These are phyloP conservation scores for Cystobasidium slooffiae DNA, from an alignment of 1,284 basidiomycete species.

Conservation along the genomic window DNA sequence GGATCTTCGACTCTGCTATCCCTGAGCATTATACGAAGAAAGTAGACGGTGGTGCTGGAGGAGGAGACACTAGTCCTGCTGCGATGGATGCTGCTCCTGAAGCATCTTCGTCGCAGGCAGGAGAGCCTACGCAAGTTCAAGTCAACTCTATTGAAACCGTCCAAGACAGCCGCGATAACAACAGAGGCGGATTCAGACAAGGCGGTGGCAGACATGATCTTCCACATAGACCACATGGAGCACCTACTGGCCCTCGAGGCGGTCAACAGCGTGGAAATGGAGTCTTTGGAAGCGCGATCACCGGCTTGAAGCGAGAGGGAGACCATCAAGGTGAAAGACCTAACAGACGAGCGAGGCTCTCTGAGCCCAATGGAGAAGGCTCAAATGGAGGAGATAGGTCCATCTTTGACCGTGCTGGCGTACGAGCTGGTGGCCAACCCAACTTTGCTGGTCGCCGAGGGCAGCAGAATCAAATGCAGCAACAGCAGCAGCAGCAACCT, in stretches of 20 bases:
- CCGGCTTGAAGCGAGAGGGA: conserved; percentile 50
- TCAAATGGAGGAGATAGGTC: conserved; percentile 27
- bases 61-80: neutral
- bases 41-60: conserved; percentile 7
- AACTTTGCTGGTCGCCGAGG: conserved; percentile 9
- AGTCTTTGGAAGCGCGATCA: conserved; percentile 50
- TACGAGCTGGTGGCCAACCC: conserved; percentile 12
- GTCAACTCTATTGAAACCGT: conserved; percentile 38
- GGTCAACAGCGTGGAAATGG: conserved; percentile 25
- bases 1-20: conserved; percentile 75
- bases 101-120: neutral
- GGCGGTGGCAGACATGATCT: conserved; percentile 17
- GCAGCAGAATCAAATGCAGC: conserved; percentile 10
- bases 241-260: conserved; percentile 13
- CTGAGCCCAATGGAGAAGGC: conserved; percentile 36
- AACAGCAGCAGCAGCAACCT: conserved; percentile 16
- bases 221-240: conserved; percentile 26
- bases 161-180: conserved; percentile 29
- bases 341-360: conserved; percentile 36
- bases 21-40: conserved; percentile 43
- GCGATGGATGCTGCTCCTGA: neutral
- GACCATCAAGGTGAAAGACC: conserved; percentile 39
- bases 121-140: conserved; percentile 5
- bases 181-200: conserved; percentile 3
- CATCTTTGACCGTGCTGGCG: conserved; percentile 43